Conservation (phyloP, 2,329 filamentous ascomycete genomes). For the Pseudogymnoascus sp. region DNA sequence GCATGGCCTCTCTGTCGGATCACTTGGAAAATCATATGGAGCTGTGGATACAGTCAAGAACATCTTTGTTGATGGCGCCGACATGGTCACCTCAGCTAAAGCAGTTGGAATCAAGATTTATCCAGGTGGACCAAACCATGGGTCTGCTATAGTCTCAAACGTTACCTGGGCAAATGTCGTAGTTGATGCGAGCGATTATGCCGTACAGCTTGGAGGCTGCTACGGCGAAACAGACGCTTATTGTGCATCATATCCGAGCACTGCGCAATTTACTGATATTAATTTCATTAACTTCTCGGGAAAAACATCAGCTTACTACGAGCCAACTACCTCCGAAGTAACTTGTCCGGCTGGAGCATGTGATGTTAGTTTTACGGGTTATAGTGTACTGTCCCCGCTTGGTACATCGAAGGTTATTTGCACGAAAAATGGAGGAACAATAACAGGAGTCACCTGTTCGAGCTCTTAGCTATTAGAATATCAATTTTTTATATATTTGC, state of each 20-base stretch:
- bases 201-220: slow-evolving; percentile 37
- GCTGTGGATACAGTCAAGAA: slow-evolving; percentile 34
- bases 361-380: slow-evolving; percentile 27
- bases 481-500: neutral
- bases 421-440: slow-evolving; percentile 24
- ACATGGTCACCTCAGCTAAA: slow-evolving; percentile 35
- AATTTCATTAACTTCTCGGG: slow-evolving; percentile 32
- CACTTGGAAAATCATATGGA: slow-evolving; percentile 30
- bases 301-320: slow-evolving; percentile 30
- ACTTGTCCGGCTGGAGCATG: slow-evolving; percentile 33
- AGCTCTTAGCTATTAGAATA: neutral
- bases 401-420: slow-evolving; percentile 28
- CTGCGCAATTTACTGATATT: slow-evolving; percentile 31
- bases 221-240: slow-evolving; percentile 28
- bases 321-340: slow-evolving; percentile 29
- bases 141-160: slow-evolving; percentile 32
- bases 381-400: slow-evolving; percentile 27
- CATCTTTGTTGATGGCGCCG: slow-evolving; percentile 32
- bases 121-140: slow-evolving; percentile 30
- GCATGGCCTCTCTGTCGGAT: slow-evolving; percentile 40
- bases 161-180: slow-evolving; percentile 33
- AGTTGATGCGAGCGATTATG: slow-evolving; percentile 33
- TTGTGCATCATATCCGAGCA: too few relatives aligned
- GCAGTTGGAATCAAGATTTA: slow-evolving; percentile 40
- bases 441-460: neutral